Evolutionary conservation across 306 rosid genomes (phyloP), one percentile per base, ranked within the genome.

Genomic region (Argentina anserina): DNA sequence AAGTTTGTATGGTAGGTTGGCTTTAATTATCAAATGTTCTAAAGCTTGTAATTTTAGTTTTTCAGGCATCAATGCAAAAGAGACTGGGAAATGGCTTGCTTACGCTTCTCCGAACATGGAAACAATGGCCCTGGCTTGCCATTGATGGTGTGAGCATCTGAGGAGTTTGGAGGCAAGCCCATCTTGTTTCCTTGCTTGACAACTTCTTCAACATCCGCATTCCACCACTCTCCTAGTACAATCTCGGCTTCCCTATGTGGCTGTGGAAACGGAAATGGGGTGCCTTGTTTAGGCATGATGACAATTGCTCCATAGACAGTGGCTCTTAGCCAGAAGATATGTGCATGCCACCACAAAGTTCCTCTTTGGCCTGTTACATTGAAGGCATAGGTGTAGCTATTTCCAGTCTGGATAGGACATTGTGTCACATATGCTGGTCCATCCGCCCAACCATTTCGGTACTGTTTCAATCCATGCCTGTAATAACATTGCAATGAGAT

Each of bases 51-150:
- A 0, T 0, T 29, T 60, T 60, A 29, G 65, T 28, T 9, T 4
- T 58, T 28, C 4, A 7, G 39, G 47, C 47, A 64, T 13, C 5
- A 62, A 2, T 20, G 34, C 17, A 34, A 36, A 62, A 34, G 37
- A 31, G 9, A 28, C 63, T 31, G 21, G 41, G 41, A 60, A 62
- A 62, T 15, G 62, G 14, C 11, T 56, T 34, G 28, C 82, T 89
- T 85, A 92, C 97, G 87, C 82, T 89, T 92, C 83, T 92, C 90
- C 0, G 93, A 82, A 79, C 97, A 89, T 50, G 97, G 96, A 81
- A 92, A 92, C 69, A 92, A 87, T 20, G 97, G 92, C 76, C 97
- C 97, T 15, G 97, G 93, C 81, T 92, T 92, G 8, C 97, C 96
- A n/a, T 89, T 92, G 74, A 92, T 92, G 5, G 96, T 88, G 85